These are phyloP conservation scores for Blastobotrys mokoenaii DNA, from an alignment of 805 yeast genomes.

Conservation along the genomic window DNA sequence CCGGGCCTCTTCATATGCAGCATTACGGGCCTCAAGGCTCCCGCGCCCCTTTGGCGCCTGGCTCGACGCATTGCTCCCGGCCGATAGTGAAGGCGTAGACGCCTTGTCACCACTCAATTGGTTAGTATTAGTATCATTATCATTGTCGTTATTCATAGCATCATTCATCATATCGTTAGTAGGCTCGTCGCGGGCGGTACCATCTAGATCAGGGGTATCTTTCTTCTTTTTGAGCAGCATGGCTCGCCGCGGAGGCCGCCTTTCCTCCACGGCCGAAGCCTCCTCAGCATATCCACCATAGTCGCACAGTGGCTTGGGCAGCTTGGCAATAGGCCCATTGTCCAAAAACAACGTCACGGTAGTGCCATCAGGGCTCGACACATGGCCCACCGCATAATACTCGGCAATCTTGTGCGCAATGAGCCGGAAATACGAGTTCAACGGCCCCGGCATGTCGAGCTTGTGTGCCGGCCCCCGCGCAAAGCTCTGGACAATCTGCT, in stretches of 20 bases:
- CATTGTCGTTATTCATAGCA: not conserved
- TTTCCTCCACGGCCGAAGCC: not conserved
- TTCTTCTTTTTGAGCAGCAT: constrained; percentile 3
- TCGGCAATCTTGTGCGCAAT: constrained; percentile 64
- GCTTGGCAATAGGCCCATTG: too few relatives aligned
- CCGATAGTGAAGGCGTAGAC: constrained; percentile 7
- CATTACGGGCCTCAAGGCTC: constrained; percentile 30
- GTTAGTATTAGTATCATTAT: not conserved
- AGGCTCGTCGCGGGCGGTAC: not conserved
- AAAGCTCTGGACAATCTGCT: constrained; percentile 39
- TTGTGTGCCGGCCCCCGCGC: constrained; percentile 34
- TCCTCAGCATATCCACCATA: not conserved
- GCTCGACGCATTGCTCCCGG: constrained; percentile 16
- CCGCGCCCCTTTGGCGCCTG: constrained; percentile 10
- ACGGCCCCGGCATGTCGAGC: constrained; percentile 40
- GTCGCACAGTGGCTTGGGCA: not conserved
- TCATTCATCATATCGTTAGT: too few relatives aligned
- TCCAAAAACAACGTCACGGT: constrained; percentile 33
- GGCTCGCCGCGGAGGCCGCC: not conserved
- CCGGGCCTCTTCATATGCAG: constrained; percentile 33
- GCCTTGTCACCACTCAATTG: not conserved
- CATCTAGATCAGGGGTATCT: not conserved
- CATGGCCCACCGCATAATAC: constrained; percentile 55
- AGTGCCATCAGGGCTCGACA: constrained; percentile 40
- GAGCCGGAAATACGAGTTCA: constrained; percentile 62